Conservation (phyloP, 2,329 filamentous ascomycete genomes). For the Ophiostoma sp. region DNA sequence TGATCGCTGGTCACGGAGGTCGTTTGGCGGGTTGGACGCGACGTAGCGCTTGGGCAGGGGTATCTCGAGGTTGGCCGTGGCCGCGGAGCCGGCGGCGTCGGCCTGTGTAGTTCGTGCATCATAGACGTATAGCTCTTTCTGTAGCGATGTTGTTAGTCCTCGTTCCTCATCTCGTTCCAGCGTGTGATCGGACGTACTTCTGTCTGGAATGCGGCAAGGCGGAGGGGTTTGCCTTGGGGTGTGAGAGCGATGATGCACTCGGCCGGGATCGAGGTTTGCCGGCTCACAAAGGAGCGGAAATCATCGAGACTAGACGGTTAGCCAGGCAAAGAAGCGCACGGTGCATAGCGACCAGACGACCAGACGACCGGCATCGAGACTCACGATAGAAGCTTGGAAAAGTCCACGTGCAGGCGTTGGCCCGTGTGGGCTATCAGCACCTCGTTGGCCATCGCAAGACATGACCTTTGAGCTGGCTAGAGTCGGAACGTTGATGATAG, state of each 20-base stretch:
- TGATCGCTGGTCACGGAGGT: slow-evolving; percentile 70
- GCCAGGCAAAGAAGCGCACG: neutral
- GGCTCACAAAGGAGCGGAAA: slow-evolving; percentile 73
- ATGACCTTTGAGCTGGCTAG: slow-evolving; percentile 31
- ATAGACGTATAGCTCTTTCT: slow-evolving; percentile 85
- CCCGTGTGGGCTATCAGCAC: slow-evolving; percentile 91
- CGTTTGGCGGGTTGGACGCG: slow-evolving; percentile 69
- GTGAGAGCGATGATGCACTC: slow-evolving; percentile 85
- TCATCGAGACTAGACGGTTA: slow-evolving; percentile 62
- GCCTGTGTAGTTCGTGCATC: slow-evolving; percentile 69
- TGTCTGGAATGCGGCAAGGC: slow-evolving; percentile 68
- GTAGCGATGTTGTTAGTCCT: neutral
- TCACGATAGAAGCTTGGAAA: slow-evolving; percentile 67
- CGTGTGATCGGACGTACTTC: slow-evolving; percentile 53
- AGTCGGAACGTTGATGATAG: neutral
- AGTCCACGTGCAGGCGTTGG: slow-evolving; percentile 74
- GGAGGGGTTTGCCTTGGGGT: slow-evolving; percentile 74
- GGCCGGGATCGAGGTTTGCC: slow-evolving; percentile 64
- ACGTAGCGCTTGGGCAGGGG: slow-evolving; percentile 51
- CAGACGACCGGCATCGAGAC: slow-evolving; percentile 31
- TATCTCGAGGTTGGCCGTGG: slow-evolving; percentile 42
- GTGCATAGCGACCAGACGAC: no score
- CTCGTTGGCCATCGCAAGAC: slow-evolving; percentile 74
- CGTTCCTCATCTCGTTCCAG: neutral
- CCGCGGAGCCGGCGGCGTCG: slow-evolving; percentile 42